phyloP scores from a whole-genome alignment of 2,329 filamentous ascomycete genomes.

The Fusarium sp. region DNA sequence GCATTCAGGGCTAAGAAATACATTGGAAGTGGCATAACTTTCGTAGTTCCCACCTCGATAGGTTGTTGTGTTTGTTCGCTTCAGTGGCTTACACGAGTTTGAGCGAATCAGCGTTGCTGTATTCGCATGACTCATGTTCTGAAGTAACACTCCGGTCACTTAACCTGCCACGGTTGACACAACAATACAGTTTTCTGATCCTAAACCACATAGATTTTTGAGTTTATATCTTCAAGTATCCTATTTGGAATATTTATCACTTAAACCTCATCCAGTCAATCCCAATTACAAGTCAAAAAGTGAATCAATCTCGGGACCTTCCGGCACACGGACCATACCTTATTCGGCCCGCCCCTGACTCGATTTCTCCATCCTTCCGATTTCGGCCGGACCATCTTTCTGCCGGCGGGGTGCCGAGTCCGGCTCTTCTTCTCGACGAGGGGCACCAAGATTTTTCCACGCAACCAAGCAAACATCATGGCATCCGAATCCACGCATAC shows the following conservation, averaged over 20 bases:
- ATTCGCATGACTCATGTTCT: background rate
- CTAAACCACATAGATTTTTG: background rate
- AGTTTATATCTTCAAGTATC: background rate
- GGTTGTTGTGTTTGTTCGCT: background rate
- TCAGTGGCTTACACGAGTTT: background rate
- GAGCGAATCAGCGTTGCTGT: background rate
- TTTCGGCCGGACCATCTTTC: slow-evolving; percentile 33
- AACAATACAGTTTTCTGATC: background rate
- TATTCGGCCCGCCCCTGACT: background rate
- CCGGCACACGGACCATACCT: background rate
- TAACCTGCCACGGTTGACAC: background rate
- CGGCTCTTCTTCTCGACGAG: slow-evolving; percentile 29
- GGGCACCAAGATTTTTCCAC: slow-evolving; percentile 33
- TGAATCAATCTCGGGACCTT: background rate
- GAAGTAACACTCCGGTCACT: background rate
- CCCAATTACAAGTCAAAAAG: background rate
- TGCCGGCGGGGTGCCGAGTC: slow-evolving; percentile 34
- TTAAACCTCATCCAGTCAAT: background rate
- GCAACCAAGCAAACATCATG: slow-evolving; percentile 30
- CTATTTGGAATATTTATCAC: background rate
- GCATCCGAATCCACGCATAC: slow-evolving; percentile 37
- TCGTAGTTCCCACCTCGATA: too few relatives aligned
- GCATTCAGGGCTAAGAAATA: too few relatives aligned
- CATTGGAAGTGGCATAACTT: too few relatives aligned
- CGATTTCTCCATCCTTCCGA: slow-evolving; percentile 14